Conservation (phyloP, 441 rosid species). For the Eruca vesicaria region DNA sequence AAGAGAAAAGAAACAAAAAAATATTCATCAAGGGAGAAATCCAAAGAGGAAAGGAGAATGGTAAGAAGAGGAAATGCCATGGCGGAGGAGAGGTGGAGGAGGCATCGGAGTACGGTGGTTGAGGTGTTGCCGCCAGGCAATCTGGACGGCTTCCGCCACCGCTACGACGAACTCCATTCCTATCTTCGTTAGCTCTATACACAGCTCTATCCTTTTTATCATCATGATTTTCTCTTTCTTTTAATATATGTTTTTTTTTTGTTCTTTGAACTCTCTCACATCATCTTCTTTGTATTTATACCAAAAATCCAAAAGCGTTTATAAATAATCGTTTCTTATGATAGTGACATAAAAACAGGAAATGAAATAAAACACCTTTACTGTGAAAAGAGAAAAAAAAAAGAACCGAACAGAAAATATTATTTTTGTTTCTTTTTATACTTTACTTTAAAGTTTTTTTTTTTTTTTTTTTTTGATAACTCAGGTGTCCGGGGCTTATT, state of each 20-base stretch:
- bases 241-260: neutral
- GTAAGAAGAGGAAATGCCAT: conserved; percentile 24
- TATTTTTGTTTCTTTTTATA: neutral
- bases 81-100: conserved; percentile 25
- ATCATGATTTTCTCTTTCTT: conserved; percentile 31
- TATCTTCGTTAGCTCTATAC: conserved; percentile 49
- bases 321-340: neutral
- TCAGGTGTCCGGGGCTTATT: too few relatives aligned
- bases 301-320: neutral
- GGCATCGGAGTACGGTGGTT: conserved; percentile 32
- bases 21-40: conserved; percentile 22
- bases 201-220: conserved; percentile 53
- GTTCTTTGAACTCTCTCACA: conserved; percentile 18
- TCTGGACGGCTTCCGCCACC: conserved; percentile 51
- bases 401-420: neutral
- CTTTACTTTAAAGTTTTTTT: too few relatives aligned
- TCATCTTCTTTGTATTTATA: conserved; percentile 25
- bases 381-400: neutral
- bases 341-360: conserved; percentile 4
- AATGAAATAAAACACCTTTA: neutral
- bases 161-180: conserved; percentile 48
- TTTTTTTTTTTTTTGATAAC: too few relatives aligned
- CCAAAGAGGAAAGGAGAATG: conserved; percentile 32
- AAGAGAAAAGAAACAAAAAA: neutral
- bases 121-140: conserved; percentile 35